Evolutionary conservation across 139 green algal genomes (phyloP).

Genomic region (Monoraphidium neglectum): DNA sequence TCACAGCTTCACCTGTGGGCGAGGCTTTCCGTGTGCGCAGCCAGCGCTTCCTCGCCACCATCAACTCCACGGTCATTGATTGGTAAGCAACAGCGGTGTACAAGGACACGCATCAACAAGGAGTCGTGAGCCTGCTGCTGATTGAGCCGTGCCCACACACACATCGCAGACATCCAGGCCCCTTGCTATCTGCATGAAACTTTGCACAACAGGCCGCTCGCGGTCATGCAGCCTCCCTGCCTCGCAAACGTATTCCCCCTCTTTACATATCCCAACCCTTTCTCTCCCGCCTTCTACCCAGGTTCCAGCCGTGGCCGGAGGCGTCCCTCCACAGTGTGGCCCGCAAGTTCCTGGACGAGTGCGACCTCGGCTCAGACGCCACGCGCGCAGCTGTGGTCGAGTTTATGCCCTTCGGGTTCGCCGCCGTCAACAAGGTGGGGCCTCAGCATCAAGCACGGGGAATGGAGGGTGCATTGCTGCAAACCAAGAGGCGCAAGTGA

Average conservation of each 20-base stretch:
- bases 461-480: background rate
- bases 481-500: background rate
- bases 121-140: too few species aligned
- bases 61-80: slow-evolving; percentile 90
- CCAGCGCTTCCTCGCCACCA: slow-evolving; percentile 87
- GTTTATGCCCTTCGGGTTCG: slow-evolving; percentile 90
- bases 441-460: background rate
- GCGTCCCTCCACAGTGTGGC: slow-evolving; percentile 78
- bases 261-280: too few species aligned
- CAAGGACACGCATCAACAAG: too few species aligned
- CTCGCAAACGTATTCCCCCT: too few species aligned
- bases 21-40: slow-evolving; percentile 84
- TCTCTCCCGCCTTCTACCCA: too few species aligned
- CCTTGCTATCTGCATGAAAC: too few species aligned
- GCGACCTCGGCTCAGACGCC: slow-evolving; percentile 51
- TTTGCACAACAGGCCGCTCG: too few species aligned
- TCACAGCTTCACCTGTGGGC: slow-evolving; percentile 86
- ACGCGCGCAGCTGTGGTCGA: slow-evolving; percentile 74
- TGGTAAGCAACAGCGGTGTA: too few species aligned
- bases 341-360: slow-evolving; percentile 84
- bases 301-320: too few species aligned
- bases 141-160: too few species aligned
- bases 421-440: slow-evolving; percentile 67
- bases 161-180: too few species aligned
- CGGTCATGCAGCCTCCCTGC: too few species aligned